These are phyloP conservation scores for Domatiomyces catenatus DNA, from an alignment of 2,329 filamentous ascomycete species.

Conservation along the genomic window DNA sequence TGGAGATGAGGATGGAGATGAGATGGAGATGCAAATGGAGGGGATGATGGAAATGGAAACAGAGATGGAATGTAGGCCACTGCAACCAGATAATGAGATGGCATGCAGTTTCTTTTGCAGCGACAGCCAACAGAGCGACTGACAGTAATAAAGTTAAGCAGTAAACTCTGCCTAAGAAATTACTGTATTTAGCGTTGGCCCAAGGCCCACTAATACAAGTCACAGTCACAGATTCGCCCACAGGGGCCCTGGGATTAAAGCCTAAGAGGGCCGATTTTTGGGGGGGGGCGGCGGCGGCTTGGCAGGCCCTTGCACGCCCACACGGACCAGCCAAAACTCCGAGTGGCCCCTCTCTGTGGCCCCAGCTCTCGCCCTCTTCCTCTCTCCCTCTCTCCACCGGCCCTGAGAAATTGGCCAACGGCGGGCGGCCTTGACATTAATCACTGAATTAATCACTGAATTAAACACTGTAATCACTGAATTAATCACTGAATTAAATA, in stretches of 20 bases:
- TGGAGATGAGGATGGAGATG: background rate
- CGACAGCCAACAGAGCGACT: background rate
- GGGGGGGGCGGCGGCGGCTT: background rate
- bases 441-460: too few relatives aligned
- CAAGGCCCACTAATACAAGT: too few relatives aligned
- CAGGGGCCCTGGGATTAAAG: background rate
- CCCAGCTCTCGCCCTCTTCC: too few relatives aligned
- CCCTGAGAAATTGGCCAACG: background rate
- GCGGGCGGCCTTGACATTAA: too few relatives aligned
- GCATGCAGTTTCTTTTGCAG: background rate
- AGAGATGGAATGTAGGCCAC: too few relatives aligned
- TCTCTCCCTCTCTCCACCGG: too few relatives aligned
- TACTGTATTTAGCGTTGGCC: too few relatives aligned
- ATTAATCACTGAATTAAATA: too few relatives aligned
- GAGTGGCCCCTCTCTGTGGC: background rate
- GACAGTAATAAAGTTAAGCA: background rate
- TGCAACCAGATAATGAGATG: background rate
- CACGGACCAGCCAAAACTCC: background rate
- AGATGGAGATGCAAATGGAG: background rate
- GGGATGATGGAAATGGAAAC: too few relatives aligned
- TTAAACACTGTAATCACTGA: too few relatives aligned
- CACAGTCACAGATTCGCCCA: too few relatives aligned
- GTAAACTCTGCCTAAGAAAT: background rate
- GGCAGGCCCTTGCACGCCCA: background rate
- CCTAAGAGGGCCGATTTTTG: background rate